Percentiles rank a stretch among this genome's conserved stretches.
phyloP scores from a whole-genome alignment of 1,284 basidiomycete species.

The Neolentinus lepideus region DNA sequence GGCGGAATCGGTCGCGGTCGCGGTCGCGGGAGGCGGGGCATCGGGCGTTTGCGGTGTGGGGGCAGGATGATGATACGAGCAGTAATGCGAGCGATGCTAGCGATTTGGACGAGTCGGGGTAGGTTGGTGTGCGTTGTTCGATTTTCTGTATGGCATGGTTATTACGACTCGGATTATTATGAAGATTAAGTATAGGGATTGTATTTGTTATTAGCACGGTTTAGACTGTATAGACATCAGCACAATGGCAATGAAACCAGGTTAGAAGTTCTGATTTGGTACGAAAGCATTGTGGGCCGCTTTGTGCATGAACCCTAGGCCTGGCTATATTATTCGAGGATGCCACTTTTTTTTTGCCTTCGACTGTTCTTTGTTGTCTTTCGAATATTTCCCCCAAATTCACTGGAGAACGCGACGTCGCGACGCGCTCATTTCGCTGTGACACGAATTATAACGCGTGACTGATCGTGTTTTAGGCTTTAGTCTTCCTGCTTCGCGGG shows the following conservation, averaged over 20 bases:
- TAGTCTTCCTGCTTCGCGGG: neutral
- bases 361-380: no score
- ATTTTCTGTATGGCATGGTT: neutral
- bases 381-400: no score
- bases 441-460: neutral
- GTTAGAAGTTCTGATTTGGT: no score
- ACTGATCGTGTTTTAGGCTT: conserved; percentile 1
- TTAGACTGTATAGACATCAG: neutral
- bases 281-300: no score
- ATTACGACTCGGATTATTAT: neutral
- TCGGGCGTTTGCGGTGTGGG: conserved; percentile 74
- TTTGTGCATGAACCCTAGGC: no score
- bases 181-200: neutral
- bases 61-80: conserved; percentile 72
- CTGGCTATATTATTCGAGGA: no score
- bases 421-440: neutral
- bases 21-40: conserved; percentile 29
- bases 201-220: neutral
- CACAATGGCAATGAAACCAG: neutral
- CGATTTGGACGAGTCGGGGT: conserved; percentile 2
- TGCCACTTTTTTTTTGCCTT: no score
- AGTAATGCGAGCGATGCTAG: conserved; percentile 70
- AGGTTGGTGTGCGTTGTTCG: neutral
- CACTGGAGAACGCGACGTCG: no score
- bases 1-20: conserved; percentile 19